Evolutionary conservation across 2,329 filamentous ascomycete species (phyloP).

Genomic region (Endothia cerciana): DNA sequence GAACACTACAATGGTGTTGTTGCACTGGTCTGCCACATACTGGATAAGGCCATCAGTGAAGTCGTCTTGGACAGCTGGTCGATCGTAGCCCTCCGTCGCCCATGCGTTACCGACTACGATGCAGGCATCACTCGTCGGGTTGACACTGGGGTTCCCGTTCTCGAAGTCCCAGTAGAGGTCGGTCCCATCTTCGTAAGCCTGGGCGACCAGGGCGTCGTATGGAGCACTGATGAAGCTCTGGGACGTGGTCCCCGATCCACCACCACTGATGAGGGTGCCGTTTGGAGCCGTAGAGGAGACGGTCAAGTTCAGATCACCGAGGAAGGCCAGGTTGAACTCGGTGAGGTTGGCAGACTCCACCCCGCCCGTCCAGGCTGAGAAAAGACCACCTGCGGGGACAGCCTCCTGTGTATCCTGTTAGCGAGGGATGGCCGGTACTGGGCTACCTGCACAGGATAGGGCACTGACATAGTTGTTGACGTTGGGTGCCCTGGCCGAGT

Average conservation of each 20-base stretch:
- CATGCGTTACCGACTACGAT: constrained; percentile 69
- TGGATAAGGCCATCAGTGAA: constrained; percentile 61
- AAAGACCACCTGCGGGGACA: constrained; percentile 32
- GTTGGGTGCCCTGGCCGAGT: constrained; percentile 56
- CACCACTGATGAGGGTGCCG: constrained; percentile 48
- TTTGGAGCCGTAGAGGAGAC: constrained; percentile 41
- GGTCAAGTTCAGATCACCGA: constrained; percentile 27
- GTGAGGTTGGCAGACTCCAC: constrained; percentile 42
- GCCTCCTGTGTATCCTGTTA: background rate
- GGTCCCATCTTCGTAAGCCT: constrained; percentile 58
- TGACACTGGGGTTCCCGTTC: constrained; percentile 37
- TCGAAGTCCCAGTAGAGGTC: constrained; percentile 63
- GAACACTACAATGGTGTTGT: constrained; percentile 67
- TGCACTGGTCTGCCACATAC: constrained; percentile 61
- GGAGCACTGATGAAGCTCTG: constrained; percentile 52
- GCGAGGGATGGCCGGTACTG: background rate
- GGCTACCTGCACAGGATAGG: background rate
- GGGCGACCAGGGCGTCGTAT: constrained; percentile 56
- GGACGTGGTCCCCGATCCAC: constrained; percentile 47
- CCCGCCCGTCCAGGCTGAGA: constrained; percentile 44
- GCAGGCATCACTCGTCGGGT: constrained; percentile 61
- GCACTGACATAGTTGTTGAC: constrained; percentile 41
- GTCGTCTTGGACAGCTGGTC: constrained; percentile 66
- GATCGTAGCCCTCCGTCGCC: constrained; percentile 72
- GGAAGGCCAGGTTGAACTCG: constrained; percentile 36